Percentiles rank a stretch among this genome's conserved stretches.
These are phyloP conservation scores for Hyaloscypha bicolor DNA, from an alignment of 495 filamentous ascomycete species.

Conservation along the genomic window DNA sequence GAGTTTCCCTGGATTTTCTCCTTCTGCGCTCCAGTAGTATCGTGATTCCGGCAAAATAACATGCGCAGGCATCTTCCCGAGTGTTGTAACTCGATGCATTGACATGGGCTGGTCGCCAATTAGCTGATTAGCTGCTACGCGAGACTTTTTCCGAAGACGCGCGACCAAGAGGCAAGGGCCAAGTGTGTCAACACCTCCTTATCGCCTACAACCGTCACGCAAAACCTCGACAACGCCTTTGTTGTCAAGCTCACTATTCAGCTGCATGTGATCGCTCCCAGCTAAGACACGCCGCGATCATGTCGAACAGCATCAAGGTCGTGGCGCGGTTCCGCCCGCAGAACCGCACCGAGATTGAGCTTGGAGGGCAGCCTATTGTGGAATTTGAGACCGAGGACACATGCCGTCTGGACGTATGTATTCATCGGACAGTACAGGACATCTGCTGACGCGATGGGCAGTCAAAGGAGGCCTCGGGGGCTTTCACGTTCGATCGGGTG, in stretches of 20 bases:
- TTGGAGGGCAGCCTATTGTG: constrained; percentile 90
- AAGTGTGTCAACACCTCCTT: constrained; percentile 32
- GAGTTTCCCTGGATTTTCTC: too few relatives aligned
- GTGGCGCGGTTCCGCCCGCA: constrained; percentile 97
- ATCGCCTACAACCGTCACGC: constrained; percentile 18
- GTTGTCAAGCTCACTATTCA: neutral
- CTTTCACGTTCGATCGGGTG: constrained; percentile 96
- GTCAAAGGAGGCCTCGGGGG: constrained; percentile 80
- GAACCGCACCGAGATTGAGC: constrained; percentile 87
- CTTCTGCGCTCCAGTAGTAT: neutral
- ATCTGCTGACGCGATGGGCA: constrained; percentile 41
- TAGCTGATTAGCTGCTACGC: neutral
- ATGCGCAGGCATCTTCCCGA: constrained; percentile 7
- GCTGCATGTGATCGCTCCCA: constrained; percentile 29
- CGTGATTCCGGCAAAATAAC: neutral
- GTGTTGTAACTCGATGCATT: constrained; percentile 12
- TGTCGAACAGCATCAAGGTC: constrained; percentile 67
- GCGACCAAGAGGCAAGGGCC: constrained; percentile 4
- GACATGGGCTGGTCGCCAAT: constrained; percentile 8
- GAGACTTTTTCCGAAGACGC: neutral
- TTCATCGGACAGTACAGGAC: constrained; percentile 13
- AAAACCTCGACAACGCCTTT: constrained; percentile 4
- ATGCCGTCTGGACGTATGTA: constrained; percentile 79
- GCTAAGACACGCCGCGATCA: constrained; percentile 30
- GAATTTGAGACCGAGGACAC: constrained; percentile 87